A percentile compares a stretch with the other conserved stretches of the same genome.
Evolutionary conservation across 2,329 filamentous ascomycete genomes (phyloP).

Genomic region (Fusarium siculi): DNA sequence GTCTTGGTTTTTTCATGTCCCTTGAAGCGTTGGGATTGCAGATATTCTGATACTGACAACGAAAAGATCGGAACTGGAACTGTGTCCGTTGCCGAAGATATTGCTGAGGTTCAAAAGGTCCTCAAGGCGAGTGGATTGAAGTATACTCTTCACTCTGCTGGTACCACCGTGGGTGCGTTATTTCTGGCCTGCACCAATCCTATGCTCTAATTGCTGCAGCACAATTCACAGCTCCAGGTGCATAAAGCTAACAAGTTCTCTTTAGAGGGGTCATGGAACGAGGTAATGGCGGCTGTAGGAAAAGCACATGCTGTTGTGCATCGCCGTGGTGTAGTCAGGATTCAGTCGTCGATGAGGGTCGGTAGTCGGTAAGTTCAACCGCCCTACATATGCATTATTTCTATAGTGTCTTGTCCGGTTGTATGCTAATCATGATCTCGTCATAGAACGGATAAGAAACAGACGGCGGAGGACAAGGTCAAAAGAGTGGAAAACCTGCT

Average conservation of each 20-base stretch:
- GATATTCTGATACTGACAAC: conserved; percentile 7
- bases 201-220: background rate
- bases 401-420: background rate
- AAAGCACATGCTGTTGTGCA: conserved; percentile 85
- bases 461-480: conserved; percentile 85
- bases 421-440: background rate
- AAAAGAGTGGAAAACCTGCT: conserved; percentile 66
- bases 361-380: conserved; percentile 73
- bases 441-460: conserved; percentile 82
- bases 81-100: conserved; percentile 81
- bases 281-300: conserved; percentile 86
- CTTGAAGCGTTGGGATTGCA: background rate
- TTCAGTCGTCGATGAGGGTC: conserved; percentile 89
- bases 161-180: conserved; percentile 85
- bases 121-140: conserved; percentile 82
- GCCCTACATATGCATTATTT: background rate
- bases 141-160: conserved; percentile 92
- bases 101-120: conserved; percentile 88
- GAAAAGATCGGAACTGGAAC: conserved; percentile 80
- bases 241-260: background rate
- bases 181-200: conserved; percentile 6
- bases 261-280: conserved; percentile 89
- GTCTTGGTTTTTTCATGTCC: conserved; percentile 41
- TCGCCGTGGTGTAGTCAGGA: conserved; percentile 77
- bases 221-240: background rate